Base-by-base conservation (phyloP, 2,329 filamentous ascomycete genomes). In the Emmonsiellopsis sp. region DNA sequence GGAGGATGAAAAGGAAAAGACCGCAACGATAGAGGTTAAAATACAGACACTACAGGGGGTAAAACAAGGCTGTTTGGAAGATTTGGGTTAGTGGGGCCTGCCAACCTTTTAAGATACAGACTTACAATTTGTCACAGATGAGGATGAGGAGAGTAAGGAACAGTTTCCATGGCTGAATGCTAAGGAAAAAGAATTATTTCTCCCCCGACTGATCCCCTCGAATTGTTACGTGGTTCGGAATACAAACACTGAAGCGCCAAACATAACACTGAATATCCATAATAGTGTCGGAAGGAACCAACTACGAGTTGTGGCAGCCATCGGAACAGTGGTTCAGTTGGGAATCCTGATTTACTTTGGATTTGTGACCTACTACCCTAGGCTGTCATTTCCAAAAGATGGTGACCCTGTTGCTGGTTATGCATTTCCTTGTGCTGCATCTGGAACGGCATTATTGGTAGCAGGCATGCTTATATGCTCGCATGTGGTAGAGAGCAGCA, bases 401-500 rank as follows among this genome's bases (percentile, higher is more conserved):
- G 48, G 48, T 9, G n/a, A 10, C 15, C 7, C n/a, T 13, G 41
- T 45, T 20, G 40, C 15, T 4, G 9, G 34, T n/a, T 54, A 54
- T 52, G 53, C 48, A n/a, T 38, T 40, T 47, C 53, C 53, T 13
- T 26, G 32, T 7, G 20, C 13, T 45, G 32, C 43, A 26, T 15
- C 47, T 15, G 53, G 48, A 9, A 54, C 53, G 11, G n/a, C 34
- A 20, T 11, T 47, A 7, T 41, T 54, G 26, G 42, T 35, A 9
- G 7, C 34, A 3, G 53, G 53, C 9, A 16, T 45, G 9, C 30
- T 44, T 1, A 40, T 52, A 26, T 54, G 53, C 40, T 41, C 48
- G 2, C 20, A 11, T 46, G 41, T 54, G 11, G 45, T 54, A 13
- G 53, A 54, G 30, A 13, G 49, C 31, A 54, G 48, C 41, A 51